These are phyloP conservation scores for Aspergillus spinulosporus DNA, from an alignment of 2,329 filamentous ascomycete species.

Conservation along the genomic window DNA sequence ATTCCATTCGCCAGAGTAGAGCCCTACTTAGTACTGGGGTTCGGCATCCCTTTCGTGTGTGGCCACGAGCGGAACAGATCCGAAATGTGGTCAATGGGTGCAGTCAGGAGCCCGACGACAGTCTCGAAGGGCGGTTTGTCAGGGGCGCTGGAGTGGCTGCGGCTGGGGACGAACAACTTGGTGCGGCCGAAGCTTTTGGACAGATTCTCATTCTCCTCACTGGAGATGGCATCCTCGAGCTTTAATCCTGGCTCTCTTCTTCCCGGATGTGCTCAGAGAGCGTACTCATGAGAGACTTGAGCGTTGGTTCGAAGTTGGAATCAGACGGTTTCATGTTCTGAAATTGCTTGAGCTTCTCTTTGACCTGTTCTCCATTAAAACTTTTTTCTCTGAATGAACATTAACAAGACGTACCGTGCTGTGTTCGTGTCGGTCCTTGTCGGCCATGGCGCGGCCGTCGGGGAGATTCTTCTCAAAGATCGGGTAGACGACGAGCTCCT, in stretches of 20 bases:
- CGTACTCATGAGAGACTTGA: constrained; percentile 44
- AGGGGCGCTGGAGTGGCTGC: constrained; percentile 52
- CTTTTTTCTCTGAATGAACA: too few species aligned
- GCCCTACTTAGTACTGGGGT: constrained; percentile 8
- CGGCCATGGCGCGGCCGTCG: constrained; percentile 45
- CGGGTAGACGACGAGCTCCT: constrained; percentile 57
- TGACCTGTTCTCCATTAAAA: constrained; percentile 44
- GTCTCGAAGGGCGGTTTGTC: constrained; percentile 58
- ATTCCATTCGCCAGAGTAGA: neutral
- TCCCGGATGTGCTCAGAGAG: constrained; percentile 51
- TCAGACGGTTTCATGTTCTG: constrained; percentile 46
- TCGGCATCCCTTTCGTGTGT: constrained; percentile 7
- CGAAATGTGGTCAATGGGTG: constrained; percentile 56
- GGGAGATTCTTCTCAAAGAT: constrained; percentile 51
- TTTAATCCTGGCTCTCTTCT: constrained; percentile 50
- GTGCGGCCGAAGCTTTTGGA: constrained; percentile 51
- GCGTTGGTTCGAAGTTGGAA: constrained; percentile 41
- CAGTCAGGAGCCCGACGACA: constrained; percentile 53
- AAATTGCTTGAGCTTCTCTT: constrained; percentile 50
- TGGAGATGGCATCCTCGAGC: constrained; percentile 46
- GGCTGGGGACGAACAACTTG: constrained; percentile 54
- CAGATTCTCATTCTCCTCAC: constrained; percentile 35
- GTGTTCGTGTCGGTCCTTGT: constrained; percentile 50
- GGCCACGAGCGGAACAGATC: constrained; percentile 55
- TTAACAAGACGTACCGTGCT: constrained; percentile 24